Conservation (phyloP, 2,329 filamentous ascomycete genomes). For the Ramichloridium luteum region DNA sequence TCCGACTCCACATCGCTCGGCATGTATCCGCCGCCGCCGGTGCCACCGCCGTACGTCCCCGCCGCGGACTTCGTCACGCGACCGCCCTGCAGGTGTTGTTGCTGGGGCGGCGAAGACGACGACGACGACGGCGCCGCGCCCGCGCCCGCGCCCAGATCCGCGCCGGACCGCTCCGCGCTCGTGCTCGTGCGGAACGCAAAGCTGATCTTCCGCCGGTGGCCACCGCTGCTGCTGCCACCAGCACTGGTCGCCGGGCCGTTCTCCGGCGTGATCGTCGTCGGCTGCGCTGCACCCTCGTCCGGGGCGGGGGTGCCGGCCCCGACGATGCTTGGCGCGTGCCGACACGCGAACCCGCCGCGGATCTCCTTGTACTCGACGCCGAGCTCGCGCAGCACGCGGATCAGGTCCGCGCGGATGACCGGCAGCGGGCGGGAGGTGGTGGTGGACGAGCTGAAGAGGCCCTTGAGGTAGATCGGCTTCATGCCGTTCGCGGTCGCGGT, state of each 20-base stretch:
- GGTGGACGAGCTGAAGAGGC: slow-evolving; percentile 91
- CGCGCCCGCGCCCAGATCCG: slow-evolving; percentile 33
- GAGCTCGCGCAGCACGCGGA: slow-evolving; percentile 74
- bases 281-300: neutral
- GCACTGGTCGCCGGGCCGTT: slow-evolving; percentile 36
- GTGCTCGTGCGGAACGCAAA: too few relatives aligned
- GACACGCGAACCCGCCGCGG: slow-evolving; percentile 82
- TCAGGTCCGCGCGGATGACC: slow-evolving; percentile 79
- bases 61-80: too few relatives aligned
- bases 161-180: too few relatives aligned
- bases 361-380: slow-evolving; percentile 89
- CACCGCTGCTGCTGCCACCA: slow-evolving; percentile 28
- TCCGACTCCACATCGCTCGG: neutral
- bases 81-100: neutral
- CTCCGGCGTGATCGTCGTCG: slow-evolving; percentile 3
- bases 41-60: too few relatives aligned
- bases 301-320: neutral
- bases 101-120: slow-evolving; percentile 49
- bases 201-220: slow-evolving; percentile 68
- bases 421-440: slow-evolving; percentile 83
- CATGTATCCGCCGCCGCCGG: too few relatives aligned
- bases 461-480: slow-evolving; percentile 92
- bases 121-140: slow-evolving; percentile 23
- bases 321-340: slow-evolving; percentile 77
- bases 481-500: slow-evolving; percentile 54